Evolutionary conservation across 1,284 basidiomycete genomes (phyloP).

Genomic region (Boletus smithii): DNA sequence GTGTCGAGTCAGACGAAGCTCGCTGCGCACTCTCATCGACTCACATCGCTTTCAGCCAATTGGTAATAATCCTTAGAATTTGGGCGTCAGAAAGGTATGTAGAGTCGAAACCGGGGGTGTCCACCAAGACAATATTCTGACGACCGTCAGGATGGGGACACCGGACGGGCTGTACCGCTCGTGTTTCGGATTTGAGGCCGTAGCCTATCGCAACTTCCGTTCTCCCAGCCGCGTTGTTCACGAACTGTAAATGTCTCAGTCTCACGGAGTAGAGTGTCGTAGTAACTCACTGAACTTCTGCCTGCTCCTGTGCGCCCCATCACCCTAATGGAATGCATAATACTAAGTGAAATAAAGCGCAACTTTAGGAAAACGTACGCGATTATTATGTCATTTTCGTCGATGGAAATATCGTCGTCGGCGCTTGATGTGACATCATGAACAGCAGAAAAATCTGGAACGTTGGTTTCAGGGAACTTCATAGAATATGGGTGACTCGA

Average conservation of each 20-base stretch:
- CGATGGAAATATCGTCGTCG: no score
- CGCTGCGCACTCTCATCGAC: background rate
- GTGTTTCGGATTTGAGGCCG: conserved; percentile 9
- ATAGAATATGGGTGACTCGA: background rate
- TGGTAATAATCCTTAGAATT: conserved; percentile 21
- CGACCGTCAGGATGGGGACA: conserved; percentile 16
- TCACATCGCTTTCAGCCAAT: conserved; percentile 25
- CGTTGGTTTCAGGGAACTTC: no score
- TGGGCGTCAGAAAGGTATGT: conserved; percentile 15
- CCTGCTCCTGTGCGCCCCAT: conserved; percentile 42
- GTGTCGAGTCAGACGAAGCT: background rate
- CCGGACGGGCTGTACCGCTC: conserved; percentile 11
- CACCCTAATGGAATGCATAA: conserved; percentile 23
- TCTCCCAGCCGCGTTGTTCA: conserved; percentile 16
- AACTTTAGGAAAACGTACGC: background rate
- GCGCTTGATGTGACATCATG: background rate
- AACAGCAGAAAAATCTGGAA: no score
- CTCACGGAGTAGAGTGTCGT: background rate
- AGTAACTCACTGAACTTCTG: conserved; percentile 36
- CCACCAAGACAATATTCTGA: conserved; percentile 21
- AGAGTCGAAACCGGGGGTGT: conserved; percentile 29
- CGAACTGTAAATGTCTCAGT: conserved; percentile 15
- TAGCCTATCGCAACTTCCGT: background rate
- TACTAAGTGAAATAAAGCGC: background rate
- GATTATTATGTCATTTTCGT: no score